Conservation (phyloP, 345 rosid genomes). For the Pistacia vera region DNA sequence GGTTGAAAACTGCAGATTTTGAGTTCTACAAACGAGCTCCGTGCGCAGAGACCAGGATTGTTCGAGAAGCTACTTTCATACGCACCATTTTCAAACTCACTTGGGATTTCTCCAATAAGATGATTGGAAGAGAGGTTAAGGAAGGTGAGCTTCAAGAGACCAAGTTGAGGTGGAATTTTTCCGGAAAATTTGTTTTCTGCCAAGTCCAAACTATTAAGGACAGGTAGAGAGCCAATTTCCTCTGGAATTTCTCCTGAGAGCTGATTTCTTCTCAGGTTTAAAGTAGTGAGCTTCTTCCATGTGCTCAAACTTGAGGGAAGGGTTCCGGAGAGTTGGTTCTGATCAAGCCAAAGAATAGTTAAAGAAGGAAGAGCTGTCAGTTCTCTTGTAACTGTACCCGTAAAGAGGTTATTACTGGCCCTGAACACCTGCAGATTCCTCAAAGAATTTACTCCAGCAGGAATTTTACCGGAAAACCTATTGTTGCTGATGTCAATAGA, state of each 20-base stretch:
- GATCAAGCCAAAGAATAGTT: slow-evolving; percentile 37
- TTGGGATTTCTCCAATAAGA: slow-evolving; percentile 53
- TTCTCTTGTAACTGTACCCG: slow-evolving; percentile 48
- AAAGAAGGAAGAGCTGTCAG: slow-evolving; percentile 44
- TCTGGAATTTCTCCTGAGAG: slow-evolving; percentile 53
- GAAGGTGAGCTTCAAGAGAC: slow-evolving; percentile 16
- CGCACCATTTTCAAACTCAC: no score
- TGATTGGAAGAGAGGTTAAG: slow-evolving; percentile 65
- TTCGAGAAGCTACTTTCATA: no score
- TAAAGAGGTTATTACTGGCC: slow-evolving; percentile 56
- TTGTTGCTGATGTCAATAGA: slow-evolving; percentile 46
- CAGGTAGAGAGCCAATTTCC: slow-evolving; percentile 36
- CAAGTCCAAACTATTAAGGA: slow-evolving; percentile 41
- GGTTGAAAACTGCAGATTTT: slow-evolving; percentile 26
- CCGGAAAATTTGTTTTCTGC: slow-evolving; percentile 55
- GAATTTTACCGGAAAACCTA: slow-evolving; percentile 48
- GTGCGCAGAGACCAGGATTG: no score
- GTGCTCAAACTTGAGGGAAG: slow-evolving; percentile 49
- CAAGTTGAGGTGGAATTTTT: slow-evolving; percentile 47
- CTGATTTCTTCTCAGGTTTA: slow-evolving; percentile 50
- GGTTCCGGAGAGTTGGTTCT: slow-evolving; percentile 21
- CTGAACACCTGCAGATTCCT: slow-evolving; percentile 36
- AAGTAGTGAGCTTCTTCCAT: slow-evolving; percentile 38
- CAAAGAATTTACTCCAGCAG: slow-evolving; percentile 34
- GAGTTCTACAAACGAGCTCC: slow-evolving; percentile 33